Evolutionary conservation across 208 protist genomes (phyloP), one percentile per base, ranked within the genome.

Genomic region (Vickermania ingenoplastis): DNA sequence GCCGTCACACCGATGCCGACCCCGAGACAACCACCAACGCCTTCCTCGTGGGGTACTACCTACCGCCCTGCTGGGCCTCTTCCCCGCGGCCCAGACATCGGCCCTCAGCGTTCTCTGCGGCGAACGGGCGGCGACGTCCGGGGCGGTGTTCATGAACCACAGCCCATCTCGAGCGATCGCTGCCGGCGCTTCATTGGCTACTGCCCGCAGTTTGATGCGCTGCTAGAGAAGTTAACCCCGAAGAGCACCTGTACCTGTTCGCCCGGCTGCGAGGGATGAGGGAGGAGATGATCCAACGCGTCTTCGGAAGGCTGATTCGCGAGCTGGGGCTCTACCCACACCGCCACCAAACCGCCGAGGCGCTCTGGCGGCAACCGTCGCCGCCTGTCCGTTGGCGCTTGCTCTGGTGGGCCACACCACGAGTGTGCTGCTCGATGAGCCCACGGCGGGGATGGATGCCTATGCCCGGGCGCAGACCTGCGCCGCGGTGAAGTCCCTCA

Each of bases 151-250:
- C 59, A 77, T 92, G 57, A 89, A 88, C 51, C 68, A 79, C 58
- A 63, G 57, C 55, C 82, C 36, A 73, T 78, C 25, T 41, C 65
- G 21, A 61, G 58, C 53, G 59, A 57, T 5, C 41, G 61, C 29
- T 72, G 65, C 31, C 82, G 75, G 31, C 61, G 45, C 56, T 78
- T 73, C 50, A 77, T 98, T 21, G 97, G 97, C 59, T 94, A 98
- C 59, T 99, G 96, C 79, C 95, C 95, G 13, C 96, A 99, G 75
- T 92, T 94, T 70, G 90, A 97, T 63, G 76, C 97, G 25, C 67
- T 98, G n/a, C 90, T 92, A 41, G 81, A 89, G 53, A 73, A 96
- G 62, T 67, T 98, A 21, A 98, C 30, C 65, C 79, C 11, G 45
- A 73, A 1, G 93, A 99, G 69, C 94, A 98, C 73, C 72, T 99